Conservation (phyloP, 257 asterid genomes). For the Ballota nigra region DNA sequence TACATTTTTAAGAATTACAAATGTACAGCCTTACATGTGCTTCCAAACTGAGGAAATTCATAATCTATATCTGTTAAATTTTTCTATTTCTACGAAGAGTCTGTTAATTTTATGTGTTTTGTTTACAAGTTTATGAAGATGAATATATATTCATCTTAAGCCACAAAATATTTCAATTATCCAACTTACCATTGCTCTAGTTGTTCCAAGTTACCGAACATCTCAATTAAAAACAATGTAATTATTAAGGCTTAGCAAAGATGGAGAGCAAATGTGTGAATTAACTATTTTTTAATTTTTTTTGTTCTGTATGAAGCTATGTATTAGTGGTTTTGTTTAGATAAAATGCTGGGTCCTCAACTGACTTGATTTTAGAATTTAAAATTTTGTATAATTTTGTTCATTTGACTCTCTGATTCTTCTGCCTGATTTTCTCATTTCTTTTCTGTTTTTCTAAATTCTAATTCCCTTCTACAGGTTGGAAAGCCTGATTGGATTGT, state of each 20-base stretch:
- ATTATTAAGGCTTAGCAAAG: background rate
- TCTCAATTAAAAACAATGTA: background rate
- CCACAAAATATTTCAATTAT: background rate
- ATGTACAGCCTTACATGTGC: background rate
- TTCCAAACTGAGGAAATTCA: background rate
- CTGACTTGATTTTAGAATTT: too few species aligned
- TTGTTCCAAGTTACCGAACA: background rate
- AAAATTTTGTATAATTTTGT: too few species aligned
- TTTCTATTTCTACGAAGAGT: background rate
- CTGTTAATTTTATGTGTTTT: background rate
- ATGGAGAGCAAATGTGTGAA: background rate
- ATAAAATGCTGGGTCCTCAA: too few species aligned
- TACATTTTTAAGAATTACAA: background rate
- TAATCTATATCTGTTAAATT: background rate
- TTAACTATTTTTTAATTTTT: background rate
- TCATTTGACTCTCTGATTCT: conserved; percentile 19
- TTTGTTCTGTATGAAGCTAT: too few species aligned
- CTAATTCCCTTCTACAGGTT: conserved; percentile 50
- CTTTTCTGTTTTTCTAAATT: background rate
- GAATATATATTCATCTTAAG: background rate
- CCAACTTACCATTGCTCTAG: background rate
- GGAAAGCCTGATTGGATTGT: conserved; percentile 93
- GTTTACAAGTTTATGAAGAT: background rate
- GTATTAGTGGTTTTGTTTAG: too few species aligned
- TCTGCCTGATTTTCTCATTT: conserved; percentile 6